A percentile compares a stretch with the other conserved stretches of the same genome.
Evolutionary conservation across 805 yeast species (phyloP).

Genomic region (Ogataea paradorogensis): DNA sequence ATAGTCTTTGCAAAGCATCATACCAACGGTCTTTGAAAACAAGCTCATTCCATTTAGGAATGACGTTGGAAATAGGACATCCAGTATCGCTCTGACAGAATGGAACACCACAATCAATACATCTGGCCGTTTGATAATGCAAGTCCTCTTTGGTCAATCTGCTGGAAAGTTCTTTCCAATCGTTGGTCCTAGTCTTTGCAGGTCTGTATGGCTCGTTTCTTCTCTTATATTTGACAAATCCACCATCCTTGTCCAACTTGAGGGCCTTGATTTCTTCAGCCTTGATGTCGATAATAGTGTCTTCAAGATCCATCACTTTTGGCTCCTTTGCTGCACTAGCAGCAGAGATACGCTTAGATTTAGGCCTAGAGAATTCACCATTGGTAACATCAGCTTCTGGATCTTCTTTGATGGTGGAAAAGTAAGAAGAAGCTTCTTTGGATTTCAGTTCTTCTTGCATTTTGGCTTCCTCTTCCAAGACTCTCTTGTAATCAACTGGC

Average conservation of each 20-base stretch:
- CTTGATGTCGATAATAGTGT: constrained; percentile 69
- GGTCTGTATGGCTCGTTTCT: constrained; percentile 83
- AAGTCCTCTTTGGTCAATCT: constrained; percentile 84
- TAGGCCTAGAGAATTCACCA: constrained; percentile 74
- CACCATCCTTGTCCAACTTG: constrained; percentile 76
- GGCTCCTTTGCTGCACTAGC: constrained; percentile 57
- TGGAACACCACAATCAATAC: constrained; percentile 99
- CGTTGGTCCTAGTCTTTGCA: constrained; percentile 70
- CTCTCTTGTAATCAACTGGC: constrained; percentile 88
- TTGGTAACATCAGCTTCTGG: constrained; percentile 85
- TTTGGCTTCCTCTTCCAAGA: constrained; percentile 72
- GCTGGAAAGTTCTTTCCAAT: constrained; percentile 88
- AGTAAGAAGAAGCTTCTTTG: constrained; percentile 61
- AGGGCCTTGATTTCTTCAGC: constrained; percentile 62
- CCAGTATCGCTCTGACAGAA: constrained; percentile 98
- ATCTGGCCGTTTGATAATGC: constrained; percentile 89
- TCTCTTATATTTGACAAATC: constrained; percentile 91
- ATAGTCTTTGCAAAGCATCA: constrained; percentile 84
- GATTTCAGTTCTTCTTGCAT: constrained; percentile 61
- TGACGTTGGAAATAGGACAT: constrained; percentile 94
- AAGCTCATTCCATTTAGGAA: constrained; percentile 97
- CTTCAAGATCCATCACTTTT: constrained; percentile 84
- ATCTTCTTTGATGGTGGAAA: constrained; percentile 73
- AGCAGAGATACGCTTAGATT: constrained; percentile 32
- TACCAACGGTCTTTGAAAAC: constrained; percentile 94